Base-by-base conservation (phyloP, 306 rosid species). In the Vachellia collinsii region DNA sequence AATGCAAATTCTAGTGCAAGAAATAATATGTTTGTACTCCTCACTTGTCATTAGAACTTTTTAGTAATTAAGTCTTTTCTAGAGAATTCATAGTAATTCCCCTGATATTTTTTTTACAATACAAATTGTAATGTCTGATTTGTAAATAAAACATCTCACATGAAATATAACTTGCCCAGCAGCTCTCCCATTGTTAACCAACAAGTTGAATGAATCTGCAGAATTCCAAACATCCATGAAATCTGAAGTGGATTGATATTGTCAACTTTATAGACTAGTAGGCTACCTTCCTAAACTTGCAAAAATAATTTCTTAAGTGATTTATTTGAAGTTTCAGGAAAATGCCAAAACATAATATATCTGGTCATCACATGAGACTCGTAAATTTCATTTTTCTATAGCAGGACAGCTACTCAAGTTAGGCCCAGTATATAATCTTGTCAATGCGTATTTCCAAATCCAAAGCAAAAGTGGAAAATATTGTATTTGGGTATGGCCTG, bases 101-200 rank as follows among this genome's bases (percentile, higher is more conserved):
- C 34, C 34, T 29, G 34, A 29, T 29, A n/a, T 29, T 29, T 29
- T 29, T 29, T 29, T 29, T 0, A 29, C 34, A 29, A 29, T n/a
- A 54, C 41, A 25, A 29, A 46, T 25, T 13, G 7, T 11, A 5
- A 71, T 50, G 64, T 7, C 17, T 72, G 63, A 16, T 22, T 41
- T 64, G 1, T 12, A 6, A 12, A 67, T 61, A 29, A 22, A 82
- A 59, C 19, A 50, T 84, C 98, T 87, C 80, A 95, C 99, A 84
- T 95, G 99, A 88, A 90, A 95, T 87, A 95, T 88, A 76, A 95
- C 98, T 91, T 95, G 99, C 56, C 99, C 99, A 53, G 98, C 98
- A 74, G 94, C 94, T 72, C 36, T 87, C 23, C 99, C 99, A 42
- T 89, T 93, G 91, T 95, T 95, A 75, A 93, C 90, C 82, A 95